Evolutionary conservation across 352 stramenopile species (phyloP), one percentile per base, ranked within the genome.

Genomic region (Pythium chondricola): DNA sequence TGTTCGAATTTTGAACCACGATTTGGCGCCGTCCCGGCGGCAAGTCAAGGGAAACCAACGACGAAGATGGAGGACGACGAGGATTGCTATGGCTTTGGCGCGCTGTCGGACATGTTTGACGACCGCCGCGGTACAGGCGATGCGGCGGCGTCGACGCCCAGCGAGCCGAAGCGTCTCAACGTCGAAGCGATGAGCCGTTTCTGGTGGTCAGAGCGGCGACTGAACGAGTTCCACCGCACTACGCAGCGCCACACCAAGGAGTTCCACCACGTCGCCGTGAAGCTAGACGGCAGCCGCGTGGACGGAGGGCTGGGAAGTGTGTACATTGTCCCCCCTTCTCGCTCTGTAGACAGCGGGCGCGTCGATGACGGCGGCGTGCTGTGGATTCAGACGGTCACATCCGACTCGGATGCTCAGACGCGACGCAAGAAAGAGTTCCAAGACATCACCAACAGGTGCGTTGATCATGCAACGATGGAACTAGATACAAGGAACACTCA

Each of bases 51-150:
- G 52, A 59, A 44, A 55, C 31, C 38, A 44, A 36, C 16, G 35
- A 24, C 27, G 43, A 52, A 4, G 13, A 71, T 74, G 65, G 65
- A 83, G 67, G 65, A 84, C 16, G 71, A 85, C 22, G 71, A 83
- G 33, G 71, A 83, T 26, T 71, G 63, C 50, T 84, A 83, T 58
- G 76, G 73, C 76, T 88, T 85, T 48, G 67, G 71, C 31, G 80
- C 75, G 40, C 77, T 73, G 60, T 68, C 71, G 21, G 71, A 83
- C 8, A 63, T 88, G 56, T 83, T 88, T 52, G 65, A 73, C 31
- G 30, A 36, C 27, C 30, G 25, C 31, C 18, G 8, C 22, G 33
- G 4, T 21, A 38, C 13, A 17, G 31, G 21, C 0, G 11, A 43
- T 13, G 29, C 7, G 7, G 13, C 29, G 7, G 13, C 29, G 7